phyloP scores from a whole-genome alignment of 73 alveolate species.

The Tetrahymena elliotti region DNA sequence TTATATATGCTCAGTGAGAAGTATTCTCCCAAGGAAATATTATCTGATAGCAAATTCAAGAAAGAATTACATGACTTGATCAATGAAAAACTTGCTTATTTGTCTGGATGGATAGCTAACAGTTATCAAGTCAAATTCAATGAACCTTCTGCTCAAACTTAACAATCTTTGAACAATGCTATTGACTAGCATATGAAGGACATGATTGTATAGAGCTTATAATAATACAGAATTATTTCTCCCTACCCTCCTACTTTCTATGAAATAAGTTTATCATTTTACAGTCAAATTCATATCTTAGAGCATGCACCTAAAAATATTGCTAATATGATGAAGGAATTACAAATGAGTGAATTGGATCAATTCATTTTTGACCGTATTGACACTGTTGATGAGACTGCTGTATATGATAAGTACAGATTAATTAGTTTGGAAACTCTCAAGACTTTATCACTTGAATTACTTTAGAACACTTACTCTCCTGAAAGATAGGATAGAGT shows the following conservation, averaged over 20 bases:
- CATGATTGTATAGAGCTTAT: background rate
- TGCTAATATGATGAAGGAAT: background rate
- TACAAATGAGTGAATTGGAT: slow-evolving; percentile 12
- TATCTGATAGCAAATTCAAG: slow-evolving; percentile 18
- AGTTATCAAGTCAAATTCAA: background rate
- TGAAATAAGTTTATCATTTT: slow-evolving; percentile 2
- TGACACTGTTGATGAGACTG: background rate
- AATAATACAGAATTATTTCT: background rate
- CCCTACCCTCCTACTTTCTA: slow-evolving; percentile 34
- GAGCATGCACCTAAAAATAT: background rate
- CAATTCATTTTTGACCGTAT: slow-evolving; percentile 8
- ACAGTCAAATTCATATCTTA: background rate
- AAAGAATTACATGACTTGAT: slow-evolving; percentile 31
- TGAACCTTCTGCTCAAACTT: slow-evolving; percentile 18
- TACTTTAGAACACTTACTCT: slow-evolving; percentile 24
- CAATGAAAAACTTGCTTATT: slow-evolving; percentile 22
- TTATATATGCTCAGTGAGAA: slow-evolving; percentile 15
- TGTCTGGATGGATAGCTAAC: slow-evolving; percentile 11
- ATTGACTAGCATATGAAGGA: slow-evolving; percentile 4
- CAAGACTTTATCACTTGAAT: slow-evolving; percentile 17
- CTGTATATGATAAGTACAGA: slow-evolving; percentile 8
- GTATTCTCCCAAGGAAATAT: slow-evolving; percentile 37
- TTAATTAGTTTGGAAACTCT: slow-evolving; percentile 21
- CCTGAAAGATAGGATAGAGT: slow-evolving; percentile 30
- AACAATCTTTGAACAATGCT: background rate